Evolutionary conservation across 306 rosid species (phyloP), one percentile per base, ranked within the genome.

Genomic region (Sphenostylis stenocarpa): DNA sequence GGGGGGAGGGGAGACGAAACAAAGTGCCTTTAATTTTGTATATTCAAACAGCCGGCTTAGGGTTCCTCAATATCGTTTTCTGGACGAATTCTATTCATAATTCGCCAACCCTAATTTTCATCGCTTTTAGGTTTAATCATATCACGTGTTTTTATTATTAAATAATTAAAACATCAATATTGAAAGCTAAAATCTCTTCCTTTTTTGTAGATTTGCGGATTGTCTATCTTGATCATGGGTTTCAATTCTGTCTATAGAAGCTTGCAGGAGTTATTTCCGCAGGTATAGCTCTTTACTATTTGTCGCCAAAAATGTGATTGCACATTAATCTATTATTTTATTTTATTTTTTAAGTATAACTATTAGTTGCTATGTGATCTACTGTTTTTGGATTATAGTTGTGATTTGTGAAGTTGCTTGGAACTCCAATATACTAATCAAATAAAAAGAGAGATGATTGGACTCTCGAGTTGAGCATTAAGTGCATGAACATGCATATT

Each of bases 201-300:
- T 55, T 7, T 51, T 17, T 6, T 2, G 11, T 33, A 14, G n/a
- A 20, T 67, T 84, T 63, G 86, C 88, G 86, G 91, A 60, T 77
- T 67, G 61, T 14, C 34, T 39, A 48, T 69, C 53, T 51, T 60
- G 61, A 78, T 73, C 65, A 91, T 92, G 97, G 93, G 96, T 67
- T 86, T 84, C 84, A 86, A 84, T 56, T 79, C 87, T 5, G 96
- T 92, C 39, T 90, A 79, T 66, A 62, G 45, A 20, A 56, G 85
- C 36, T 88, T 92, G 82, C 88, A 82, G 81, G 97, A 92, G 67
- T 28, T 90, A 39, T 92, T 92, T 80, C 96, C 97, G 3, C 87
- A 90, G 93, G 97, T 87, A 84, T 52, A 14, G 1, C 31, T 67
- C 47, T 60, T 7, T 3, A 56, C 11, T 60, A n/a, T 33, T 7